These are phyloP conservation scores for Salix purpurea DNA, from an alignment of 345 rosid species.

Conservation along the genomic window DNA sequence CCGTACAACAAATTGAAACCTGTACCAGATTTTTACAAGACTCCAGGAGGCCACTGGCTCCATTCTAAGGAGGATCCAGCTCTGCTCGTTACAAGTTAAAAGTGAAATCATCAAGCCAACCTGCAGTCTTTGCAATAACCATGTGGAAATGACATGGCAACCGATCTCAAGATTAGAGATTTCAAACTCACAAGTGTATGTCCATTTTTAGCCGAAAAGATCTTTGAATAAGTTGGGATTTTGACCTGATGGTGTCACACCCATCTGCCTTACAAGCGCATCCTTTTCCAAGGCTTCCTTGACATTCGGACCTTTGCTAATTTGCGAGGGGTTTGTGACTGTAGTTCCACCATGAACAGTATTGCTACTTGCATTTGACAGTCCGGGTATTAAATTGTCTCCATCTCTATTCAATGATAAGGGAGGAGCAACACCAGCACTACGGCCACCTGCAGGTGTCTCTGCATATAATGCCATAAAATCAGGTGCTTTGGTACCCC, in stretches of 20 bases:
- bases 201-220: slow-evolving; percentile 51
- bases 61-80: neutral
- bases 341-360: slow-evolving; percentile 22
- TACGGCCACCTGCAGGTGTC: slow-evolving; percentile 27
- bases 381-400: slow-evolving; percentile 24
- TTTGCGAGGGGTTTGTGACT: slow-evolving; percentile 16
- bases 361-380: slow-evolving; percentile 11
- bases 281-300: slow-evolving; percentile 74
- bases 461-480: slow-evolving; percentile 51
- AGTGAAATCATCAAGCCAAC: neutral
- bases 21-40: neutral
- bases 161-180: neutral
- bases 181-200: no score
- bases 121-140: neutral
- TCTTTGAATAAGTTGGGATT: slow-evolving; percentile 81
- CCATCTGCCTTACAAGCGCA: slow-evolving; percentile 87
- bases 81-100: neutral
- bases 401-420: slow-evolving; percentile 9
- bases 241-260: slow-evolving; percentile 73
- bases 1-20: slow-evolving; percentile 16
- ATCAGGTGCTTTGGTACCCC: slow-evolving; percentile 32
- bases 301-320: slow-evolving; percentile 58
- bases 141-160: neutral
- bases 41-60: slow-evolving; percentile 8
- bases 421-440: slow-evolving; percentile 11